Conservation (phyloP, 2,329 filamentous ascomycete genomes). For the Ophiosphaerella narmari region DNA sequence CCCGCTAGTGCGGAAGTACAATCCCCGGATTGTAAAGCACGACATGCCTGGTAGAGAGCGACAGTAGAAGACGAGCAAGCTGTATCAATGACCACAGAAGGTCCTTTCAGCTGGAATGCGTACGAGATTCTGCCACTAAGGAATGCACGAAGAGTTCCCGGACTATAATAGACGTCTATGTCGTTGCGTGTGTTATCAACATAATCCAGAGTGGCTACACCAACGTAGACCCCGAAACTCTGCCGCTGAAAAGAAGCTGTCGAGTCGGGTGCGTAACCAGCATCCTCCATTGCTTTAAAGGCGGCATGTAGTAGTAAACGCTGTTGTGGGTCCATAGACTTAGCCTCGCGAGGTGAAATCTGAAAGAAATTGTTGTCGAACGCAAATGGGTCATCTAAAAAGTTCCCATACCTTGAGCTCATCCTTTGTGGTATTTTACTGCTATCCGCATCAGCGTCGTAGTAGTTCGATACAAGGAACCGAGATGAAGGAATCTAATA, state of each 20-base stretch:
- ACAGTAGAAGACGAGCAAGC: conserved; percentile 41
- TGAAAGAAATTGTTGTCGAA: conserved; percentile 11
- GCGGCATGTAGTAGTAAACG: conserved; percentile 6
- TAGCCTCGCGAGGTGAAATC: conserved; percentile 7
- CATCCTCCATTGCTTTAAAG: conserved; percentile 16
- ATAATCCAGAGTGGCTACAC: conserved; percentile 21
- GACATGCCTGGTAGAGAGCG: conserved; percentile 30
- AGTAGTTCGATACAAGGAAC: too few species aligned
- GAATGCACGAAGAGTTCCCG: conserved; percentile 50
- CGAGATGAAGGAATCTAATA: too few species aligned
- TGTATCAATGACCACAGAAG: conserved; percentile 47
- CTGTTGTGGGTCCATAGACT: conserved; percentile 14
- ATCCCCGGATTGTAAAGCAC: conserved; percentile 33
- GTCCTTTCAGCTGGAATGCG: conserved; percentile 39
- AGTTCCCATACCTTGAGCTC: too few species aligned
- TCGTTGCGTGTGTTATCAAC: not conserved
- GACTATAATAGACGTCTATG: not conserved
- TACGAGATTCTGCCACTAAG: conserved; percentile 54
- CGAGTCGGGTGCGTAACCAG: not conserved
- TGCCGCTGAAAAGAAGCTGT: conserved; percentile 24
- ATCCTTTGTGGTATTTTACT: too few species aligned
- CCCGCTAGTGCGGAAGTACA: conserved; percentile 23
- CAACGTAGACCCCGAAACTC: conserved; percentile 33
- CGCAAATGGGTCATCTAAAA: conserved; percentile 4
- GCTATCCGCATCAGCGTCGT: too few species aligned